phyloP scores from a whole-genome alignment of 2,329 filamentous ascomycete genomes.

The Cucurbitaria berberidis region DNA sequence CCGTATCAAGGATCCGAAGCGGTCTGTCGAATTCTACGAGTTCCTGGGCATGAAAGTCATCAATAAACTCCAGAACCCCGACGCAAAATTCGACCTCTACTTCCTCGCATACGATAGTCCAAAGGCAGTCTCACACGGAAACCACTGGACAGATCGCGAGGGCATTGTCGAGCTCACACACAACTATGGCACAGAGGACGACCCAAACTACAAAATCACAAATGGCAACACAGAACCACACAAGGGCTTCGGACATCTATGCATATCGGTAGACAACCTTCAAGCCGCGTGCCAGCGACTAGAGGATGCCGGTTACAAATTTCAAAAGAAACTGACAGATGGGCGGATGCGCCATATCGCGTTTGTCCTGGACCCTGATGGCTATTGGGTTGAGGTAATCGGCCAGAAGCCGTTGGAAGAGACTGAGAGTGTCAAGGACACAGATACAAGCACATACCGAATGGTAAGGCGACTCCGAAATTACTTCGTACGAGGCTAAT shows the following conservation, averaged over 20 bases:
- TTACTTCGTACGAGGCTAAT: slow-evolving; percentile 15
- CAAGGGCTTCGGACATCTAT: slow-evolving; percentile 84
- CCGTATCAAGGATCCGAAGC: slow-evolving; percentile 91
- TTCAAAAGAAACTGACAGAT: slow-evolving; percentile 93
- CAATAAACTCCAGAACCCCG: slow-evolving; percentile 80
- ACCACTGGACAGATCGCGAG: slow-evolving; percentile 80
- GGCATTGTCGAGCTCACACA: slow-evolving; percentile 86
- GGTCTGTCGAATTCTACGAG: slow-evolving; percentile 87
- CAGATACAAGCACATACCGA: slow-evolving; percentile 76
- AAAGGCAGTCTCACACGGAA: slow-evolving; percentile 73
- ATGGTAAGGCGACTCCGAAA: slow-evolving; percentile 51
- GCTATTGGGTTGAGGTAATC: slow-evolving; percentile 75
- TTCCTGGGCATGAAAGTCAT: slow-evolving; percentile 86
- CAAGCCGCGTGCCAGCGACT: slow-evolving; percentile 89
- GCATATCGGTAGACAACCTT: slow-evolving; percentile 71
- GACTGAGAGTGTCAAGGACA: slow-evolving; percentile 73
- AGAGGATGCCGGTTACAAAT: slow-evolving; percentile 87
- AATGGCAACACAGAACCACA: slow-evolving; percentile 94
- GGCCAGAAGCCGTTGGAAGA: slow-evolving; percentile 73
- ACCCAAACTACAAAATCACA: slow-evolving; percentile 77
- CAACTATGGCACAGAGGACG: slow-evolving; percentile 87
- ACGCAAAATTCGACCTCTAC: slow-evolving; percentile 93
- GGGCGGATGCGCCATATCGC: slow-evolving; percentile 77
- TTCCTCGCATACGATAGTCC: slow-evolving; percentile 89
- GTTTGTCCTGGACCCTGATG: slow-evolving; percentile 87